These are phyloP conservation scores for Penicillium sp. DNA, from an alignment of 2,329 filamentous ascomycete species.

Conservation along the genomic window DNA sequence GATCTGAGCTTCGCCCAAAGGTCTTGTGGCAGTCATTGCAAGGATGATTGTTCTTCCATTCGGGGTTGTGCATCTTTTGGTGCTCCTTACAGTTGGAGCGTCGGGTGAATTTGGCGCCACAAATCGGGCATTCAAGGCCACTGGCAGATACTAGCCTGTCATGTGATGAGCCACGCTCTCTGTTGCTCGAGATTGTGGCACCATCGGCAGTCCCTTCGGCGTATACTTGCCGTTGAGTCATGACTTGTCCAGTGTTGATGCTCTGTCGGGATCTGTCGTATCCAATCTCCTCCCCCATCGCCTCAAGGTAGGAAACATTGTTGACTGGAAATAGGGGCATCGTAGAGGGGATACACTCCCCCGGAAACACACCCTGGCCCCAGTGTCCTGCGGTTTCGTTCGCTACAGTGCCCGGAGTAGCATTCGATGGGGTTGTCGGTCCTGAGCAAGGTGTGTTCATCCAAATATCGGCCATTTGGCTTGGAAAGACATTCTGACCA, in stretches of 20 bases:
- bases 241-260: neutral
- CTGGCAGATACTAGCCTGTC: conserved; percentile 42
- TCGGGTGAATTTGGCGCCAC: conserved; percentile 75
- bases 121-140: conserved; percentile 73
- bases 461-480: conserved; percentile 26
- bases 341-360: neutral
- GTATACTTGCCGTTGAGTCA: neutral
- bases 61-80: conserved; percentile 77
- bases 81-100: conserved; percentile 87
- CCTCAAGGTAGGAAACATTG: neutral
- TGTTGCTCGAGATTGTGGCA: neutral
- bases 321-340: neutral
- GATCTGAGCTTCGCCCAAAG: conserved; percentile 80
- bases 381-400: conserved; percentile 17
- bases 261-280: neutral
- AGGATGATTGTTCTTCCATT: conserved; percentile 66
- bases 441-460: conserved; percentile 25
- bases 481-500: conserved; percentile 11
- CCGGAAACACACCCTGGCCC: conserved; percentile 12
- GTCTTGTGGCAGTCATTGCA: conserved; percentile 70
- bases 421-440: conserved; percentile 18
- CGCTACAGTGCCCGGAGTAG: conserved; percentile 1
- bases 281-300: neutral
- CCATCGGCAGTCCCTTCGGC: conserved; percentile 5
- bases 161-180: neutral